Evolutionary conservation across 1,284 basidiomycete species (phyloP), one percentile per base, ranked within the genome.

Genomic region (Schizophyllum amplum): DNA sequence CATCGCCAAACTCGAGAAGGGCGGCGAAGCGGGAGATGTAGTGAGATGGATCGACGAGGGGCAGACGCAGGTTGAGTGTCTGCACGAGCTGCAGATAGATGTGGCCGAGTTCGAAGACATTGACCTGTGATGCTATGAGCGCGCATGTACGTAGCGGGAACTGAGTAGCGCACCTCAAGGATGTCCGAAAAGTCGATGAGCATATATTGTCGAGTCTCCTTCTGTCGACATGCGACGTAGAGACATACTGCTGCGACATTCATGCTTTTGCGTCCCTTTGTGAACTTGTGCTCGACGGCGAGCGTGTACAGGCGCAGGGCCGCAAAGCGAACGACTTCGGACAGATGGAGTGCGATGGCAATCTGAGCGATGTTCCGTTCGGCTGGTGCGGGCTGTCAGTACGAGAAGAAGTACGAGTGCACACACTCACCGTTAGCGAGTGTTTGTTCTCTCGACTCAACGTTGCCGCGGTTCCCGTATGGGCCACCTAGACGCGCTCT

Each of bases 151-250:
- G 27, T n/a, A 52, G 25, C 54, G 11, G 21, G 47, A 22, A 50
- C 26, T 24, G 17, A 54, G 50, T 52, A 21, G 21, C 78, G 63
- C 62, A 91, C 93, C 74, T 92, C 91, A 23, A 98, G 79, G 24
- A 94, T 76, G 67, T 97, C 94, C 15, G 90, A 92, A 68, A 99
- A 98, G 73, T 99, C 97, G 63, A 99, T 99, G 42, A 99, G 84
- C 97, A 99, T 99, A 69, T 96, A 93, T 59, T 86, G 89, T 47
- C 88, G 77, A 0, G 89, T 92, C 71, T 96, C 92, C 65, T 91
- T 92, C 71, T 94, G 87, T 57, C 97, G 75, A 68, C 94, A 97
- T 5, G 94, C 93, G 53, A 98, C 85, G 68, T 99, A 99, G 53
- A 98, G 79, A 70, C 97, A 99, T 52, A 94, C 90, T 0, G 95